These are phyloP conservation scores for Spiraea crenata DNA, from an alignment of 331 rosid genomes.

Conservation along the genomic window DNA sequence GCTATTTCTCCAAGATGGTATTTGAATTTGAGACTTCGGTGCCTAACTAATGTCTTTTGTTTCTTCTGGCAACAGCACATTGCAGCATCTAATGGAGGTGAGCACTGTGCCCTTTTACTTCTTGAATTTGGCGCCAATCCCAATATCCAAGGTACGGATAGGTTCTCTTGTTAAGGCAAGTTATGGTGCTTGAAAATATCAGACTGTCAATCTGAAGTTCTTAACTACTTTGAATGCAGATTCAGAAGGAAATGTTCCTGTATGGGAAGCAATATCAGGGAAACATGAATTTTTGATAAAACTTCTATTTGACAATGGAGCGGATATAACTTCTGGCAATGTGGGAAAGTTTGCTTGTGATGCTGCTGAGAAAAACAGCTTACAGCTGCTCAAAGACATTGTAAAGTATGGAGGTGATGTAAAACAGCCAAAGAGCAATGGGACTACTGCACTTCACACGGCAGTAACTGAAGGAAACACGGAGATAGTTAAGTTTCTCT, in stretches of 20 bases:
- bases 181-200: no score
- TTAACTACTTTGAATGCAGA: constrained; percentile 32
- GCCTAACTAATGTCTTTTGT: background rate
- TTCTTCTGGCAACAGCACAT: constrained; percentile 47
- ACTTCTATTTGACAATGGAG: constrained; percentile 52
- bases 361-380: constrained; percentile 47
- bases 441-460: constrained; percentile 51
- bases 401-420: constrained; percentile 36
- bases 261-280: constrained; percentile 54
- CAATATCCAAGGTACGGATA: constrained; percentile 49
- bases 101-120: constrained; percentile 49
- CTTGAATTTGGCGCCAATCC: constrained; percentile 60
- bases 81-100: constrained; percentile 58
- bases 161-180: background rate
- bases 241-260: constrained; percentile 50
- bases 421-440: constrained; percentile 32
- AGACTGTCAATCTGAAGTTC: background rate
- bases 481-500: constrained; percentile 47
- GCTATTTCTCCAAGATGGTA: background rate
- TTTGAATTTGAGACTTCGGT: constrained; percentile 12
- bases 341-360: constrained; percentile 41
- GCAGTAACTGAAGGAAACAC: constrained; percentile 56
- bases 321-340: constrained; percentile 29
- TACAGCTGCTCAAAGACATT: constrained; percentile 46
- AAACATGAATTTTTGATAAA: constrained; percentile 38